Evolutionary conservation across 2,329 filamentous ascomycete genomes (phyloP).

Genomic region (Microsporum ferrugineum): DNA sequence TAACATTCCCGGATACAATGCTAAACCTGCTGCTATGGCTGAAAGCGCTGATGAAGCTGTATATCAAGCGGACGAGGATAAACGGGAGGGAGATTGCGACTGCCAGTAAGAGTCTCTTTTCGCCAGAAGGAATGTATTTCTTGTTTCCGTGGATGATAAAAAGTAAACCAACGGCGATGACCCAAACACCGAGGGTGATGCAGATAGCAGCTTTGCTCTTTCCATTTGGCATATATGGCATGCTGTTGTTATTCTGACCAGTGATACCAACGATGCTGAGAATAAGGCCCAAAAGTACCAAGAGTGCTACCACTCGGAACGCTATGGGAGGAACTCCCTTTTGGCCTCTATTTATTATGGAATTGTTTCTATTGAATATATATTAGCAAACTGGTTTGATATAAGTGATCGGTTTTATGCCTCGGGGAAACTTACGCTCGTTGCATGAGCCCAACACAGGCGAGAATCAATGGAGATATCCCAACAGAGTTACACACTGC

Average conservation of each 20-base stretch:
- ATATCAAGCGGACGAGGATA: constrained; percentile 41
- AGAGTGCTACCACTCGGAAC: not conserved
- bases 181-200: not conserved
- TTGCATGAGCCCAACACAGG: constrained; percentile 36
- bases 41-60: constrained; percentile 37
- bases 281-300: not conserved
- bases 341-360: not conserved
- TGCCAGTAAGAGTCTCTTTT: constrained; percentile 35
- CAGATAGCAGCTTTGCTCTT: not conserved
- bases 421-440: constrained; percentile 21
- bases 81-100: constrained; percentile 33
- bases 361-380: not conserved
- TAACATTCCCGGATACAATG: constrained; percentile 29
- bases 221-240: not conserved
- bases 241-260: not conserved
- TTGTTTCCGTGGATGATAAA: constrained; percentile 23
- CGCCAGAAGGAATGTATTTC: constrained; percentile 30
- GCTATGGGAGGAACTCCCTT: not conserved
- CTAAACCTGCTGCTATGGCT: constrained; percentile 34
- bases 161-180: constrained; percentile 16
- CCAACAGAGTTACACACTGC: constrained; percentile 39
- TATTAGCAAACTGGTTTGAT: not conserved
- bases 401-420: not conserved
- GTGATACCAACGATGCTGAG: not conserved
- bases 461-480: constrained; percentile 39